Evolutionary conservation across 352 stramenopile species (phyloP).

Genomic region (Peronospora tabacina): DNA sequence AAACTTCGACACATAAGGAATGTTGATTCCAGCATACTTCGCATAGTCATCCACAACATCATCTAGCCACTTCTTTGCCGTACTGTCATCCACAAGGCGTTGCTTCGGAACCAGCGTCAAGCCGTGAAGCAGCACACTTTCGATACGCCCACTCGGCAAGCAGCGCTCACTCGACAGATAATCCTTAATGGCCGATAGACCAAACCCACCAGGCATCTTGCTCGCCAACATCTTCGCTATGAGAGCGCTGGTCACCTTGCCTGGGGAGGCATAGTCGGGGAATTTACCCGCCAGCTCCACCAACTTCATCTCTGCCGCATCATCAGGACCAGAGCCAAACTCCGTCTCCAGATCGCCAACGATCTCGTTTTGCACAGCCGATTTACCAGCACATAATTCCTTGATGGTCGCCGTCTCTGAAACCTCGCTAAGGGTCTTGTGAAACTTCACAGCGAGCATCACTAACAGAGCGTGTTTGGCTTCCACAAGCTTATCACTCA

Average conservation of each 20-base stretch:
- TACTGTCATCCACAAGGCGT: slow-evolving; percentile 49
- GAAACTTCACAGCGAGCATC: slow-evolving; percentile 69
- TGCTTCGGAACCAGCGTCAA: slow-evolving; percentile 64
- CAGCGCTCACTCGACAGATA: slow-evolving; percentile 67
- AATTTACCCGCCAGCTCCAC: slow-evolving; percentile 62
- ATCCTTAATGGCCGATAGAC: slow-evolving; percentile 60
- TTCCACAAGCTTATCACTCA: slow-evolving; percentile 54
- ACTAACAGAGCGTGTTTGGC: slow-evolving; percentile 71
- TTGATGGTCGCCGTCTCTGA: slow-evolving; percentile 63
- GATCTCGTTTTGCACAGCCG: slow-evolving; percentile 85
- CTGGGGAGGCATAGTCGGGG: slow-evolving; percentile 52
- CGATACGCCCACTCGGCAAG: slow-evolving; percentile 57
- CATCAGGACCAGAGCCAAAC: slow-evolving; percentile 70
- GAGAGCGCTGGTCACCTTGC: slow-evolving; percentile 65
- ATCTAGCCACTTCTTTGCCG: slow-evolving; percentile 78
- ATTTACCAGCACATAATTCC: slow-evolving; percentile 72
- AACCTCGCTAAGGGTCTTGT: slow-evolving; percentile 63
- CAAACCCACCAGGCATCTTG: slow-evolving; percentile 82
- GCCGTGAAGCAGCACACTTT: slow-evolving; percentile 72
- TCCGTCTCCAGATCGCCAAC: slow-evolving; percentile 81
- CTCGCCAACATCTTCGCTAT: slow-evolving; percentile 74
- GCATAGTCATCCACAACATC: slow-evolving; percentile 70
- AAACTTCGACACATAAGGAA: slow-evolving; percentile 47
- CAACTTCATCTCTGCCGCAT: slow-evolving; percentile 73
- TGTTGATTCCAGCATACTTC: slow-evolving; percentile 45